Conservation (phyloP, 768 basidiomycete genomes). For the Tulasnella sp. region DNA sequence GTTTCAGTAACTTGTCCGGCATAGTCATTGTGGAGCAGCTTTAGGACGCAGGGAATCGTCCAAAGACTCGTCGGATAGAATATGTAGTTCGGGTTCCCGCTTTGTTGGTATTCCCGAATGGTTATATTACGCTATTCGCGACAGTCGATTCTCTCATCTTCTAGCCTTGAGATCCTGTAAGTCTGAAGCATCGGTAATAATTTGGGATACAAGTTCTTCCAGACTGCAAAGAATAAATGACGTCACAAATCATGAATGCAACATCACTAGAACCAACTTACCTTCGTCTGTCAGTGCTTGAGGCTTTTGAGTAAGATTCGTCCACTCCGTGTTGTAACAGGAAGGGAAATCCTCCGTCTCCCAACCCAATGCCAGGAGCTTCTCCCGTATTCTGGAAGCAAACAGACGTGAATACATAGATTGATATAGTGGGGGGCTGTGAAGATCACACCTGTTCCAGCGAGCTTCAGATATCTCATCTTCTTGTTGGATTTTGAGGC, state of each 20-base stretch:
- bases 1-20: no score
- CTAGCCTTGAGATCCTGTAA: not conserved
- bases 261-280: not conserved
- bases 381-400: conserved; percentile 3
- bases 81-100: no score
- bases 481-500: no score
- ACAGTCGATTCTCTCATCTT: conserved; percentile 5
- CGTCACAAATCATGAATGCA: not conserved
- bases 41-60: no score
- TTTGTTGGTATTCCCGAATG: not conserved
- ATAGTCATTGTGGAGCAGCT: no score
- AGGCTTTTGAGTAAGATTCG: conserved; percentile 2
- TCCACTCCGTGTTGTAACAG: not conserved
- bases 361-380: conserved; percentile 10
- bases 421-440: not conserved
- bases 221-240: not conserved
- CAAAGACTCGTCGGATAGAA: no score
- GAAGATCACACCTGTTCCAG: no score
- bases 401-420: not conserved
- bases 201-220: conserved; percentile 12
- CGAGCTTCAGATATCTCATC: no score
- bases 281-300: conserved; percentile 6
- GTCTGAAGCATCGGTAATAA: conserved; percentile 8
- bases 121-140: not conserved
- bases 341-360: conserved; percentile 3